Conservation (phyloP, 768 basidiomycete species). For the Nidularia pulvinata region DNA sequence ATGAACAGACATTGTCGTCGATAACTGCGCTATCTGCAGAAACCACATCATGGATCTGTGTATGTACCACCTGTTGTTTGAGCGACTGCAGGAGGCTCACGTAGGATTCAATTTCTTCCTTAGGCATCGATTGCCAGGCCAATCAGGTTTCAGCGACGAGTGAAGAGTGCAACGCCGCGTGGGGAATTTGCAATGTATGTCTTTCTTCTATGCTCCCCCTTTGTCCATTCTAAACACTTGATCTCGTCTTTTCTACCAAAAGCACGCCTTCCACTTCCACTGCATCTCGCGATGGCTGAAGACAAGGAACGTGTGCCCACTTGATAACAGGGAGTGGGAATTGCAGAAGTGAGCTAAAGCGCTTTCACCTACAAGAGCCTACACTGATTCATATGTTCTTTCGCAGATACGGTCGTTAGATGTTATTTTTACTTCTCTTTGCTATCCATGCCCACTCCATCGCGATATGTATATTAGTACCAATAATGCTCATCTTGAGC, state of each 20-base stretch:
- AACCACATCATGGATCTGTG: conserved; percentile 99
- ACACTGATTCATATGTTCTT: neutral
- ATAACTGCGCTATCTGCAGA: conserved; percentile 99
- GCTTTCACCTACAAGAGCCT: neutral
- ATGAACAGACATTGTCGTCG: conserved; percentile 89
- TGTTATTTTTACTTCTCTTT: neutral
- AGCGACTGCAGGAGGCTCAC: neutral
- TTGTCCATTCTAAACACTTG: neutral
- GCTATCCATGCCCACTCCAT: neutral
- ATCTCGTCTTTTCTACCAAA: conserved; percentile 2
- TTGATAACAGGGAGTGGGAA: conserved; percentile 98
- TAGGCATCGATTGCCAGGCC: conserved; percentile 99
- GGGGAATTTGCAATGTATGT: conserved; percentile 97
- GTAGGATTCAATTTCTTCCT: conserved; percentile 2
- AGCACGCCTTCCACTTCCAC: conserved; percentile 99
- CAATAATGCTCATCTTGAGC: neutral
- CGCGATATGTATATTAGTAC: neutral
- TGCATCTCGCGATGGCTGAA: conserved; percentile 99
- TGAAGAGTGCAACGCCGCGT: conserved; percentile 97
- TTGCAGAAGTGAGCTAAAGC: conserved; percentile 80
- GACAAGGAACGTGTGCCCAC: conserved; percentile 92
- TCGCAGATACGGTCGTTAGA: conserved; percentile 40
- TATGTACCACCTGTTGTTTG: conserved; percentile 20
- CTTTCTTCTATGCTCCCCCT: neutral
- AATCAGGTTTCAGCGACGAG: conserved; percentile 97